Percentiles rank a stretch among this genome's conserved stretches.
Conservation (phyloP, 1,284 basidiomycete species). For the Ustilago bromivora region DNA sequence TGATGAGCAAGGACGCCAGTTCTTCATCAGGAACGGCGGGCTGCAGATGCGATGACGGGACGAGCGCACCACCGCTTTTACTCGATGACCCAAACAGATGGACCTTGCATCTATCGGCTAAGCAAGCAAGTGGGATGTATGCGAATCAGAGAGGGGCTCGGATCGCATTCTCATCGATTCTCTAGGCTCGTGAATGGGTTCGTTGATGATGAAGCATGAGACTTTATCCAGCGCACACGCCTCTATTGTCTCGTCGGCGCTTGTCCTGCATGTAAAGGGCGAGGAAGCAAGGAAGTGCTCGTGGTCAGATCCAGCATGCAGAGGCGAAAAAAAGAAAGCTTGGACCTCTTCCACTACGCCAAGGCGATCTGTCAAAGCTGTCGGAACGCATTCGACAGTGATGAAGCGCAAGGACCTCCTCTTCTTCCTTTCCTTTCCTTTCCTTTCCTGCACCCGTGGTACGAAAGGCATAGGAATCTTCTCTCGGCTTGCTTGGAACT, state of each 20-base stretch:
- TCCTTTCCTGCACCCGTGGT: neutral
- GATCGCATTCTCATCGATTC: neutral
- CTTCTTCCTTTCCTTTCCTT: neutral
- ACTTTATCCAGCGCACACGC: neutral
- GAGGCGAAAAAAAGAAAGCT: neutral
- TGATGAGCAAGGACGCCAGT: neutral
- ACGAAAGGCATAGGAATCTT: neutral
- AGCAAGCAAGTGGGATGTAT: neutral
- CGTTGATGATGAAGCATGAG: neutral
- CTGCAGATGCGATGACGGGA: neutral
- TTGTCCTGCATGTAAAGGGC: too few relatives aligned
- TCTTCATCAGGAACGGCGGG: neutral
- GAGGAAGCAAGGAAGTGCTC: too few relatives aligned
- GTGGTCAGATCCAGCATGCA: neutral
- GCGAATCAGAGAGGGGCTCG: neutral
- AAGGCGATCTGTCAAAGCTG: neutral
- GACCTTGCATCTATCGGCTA: slow-evolving; percentile 6
- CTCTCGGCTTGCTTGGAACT: too few relatives aligned
- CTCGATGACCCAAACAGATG: neutral
- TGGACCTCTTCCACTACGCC: slow-evolving; percentile 17
- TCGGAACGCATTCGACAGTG: slow-evolving; percentile 1
- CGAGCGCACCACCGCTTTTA: neutral
- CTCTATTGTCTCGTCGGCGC: neutral
- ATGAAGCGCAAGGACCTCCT: neutral
- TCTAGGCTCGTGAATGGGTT: neutral